Percentiles rank a stretch among this genome's conserved stretches.
These are phyloP conservation scores for Suillus paluster DNA, from an alignment of 768 basidiomycete genomes.

Conservation along the genomic window DNA sequence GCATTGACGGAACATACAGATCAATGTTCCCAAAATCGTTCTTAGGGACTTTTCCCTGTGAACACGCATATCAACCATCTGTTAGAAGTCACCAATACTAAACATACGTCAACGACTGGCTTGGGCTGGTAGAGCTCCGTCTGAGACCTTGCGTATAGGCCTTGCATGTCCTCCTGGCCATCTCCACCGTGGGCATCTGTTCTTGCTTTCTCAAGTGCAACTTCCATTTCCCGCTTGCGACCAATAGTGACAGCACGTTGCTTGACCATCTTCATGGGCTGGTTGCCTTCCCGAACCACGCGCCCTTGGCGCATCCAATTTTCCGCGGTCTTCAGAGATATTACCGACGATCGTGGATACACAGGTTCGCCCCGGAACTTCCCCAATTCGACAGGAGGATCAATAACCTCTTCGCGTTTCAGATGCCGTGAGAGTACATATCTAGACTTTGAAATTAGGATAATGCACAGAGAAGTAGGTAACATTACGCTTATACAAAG, in stretches of 20 bases:
- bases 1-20: constrained; percentile 93
- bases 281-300: constrained; percentile 67
- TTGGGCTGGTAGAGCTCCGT: constrained; percentile 81
- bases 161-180: constrained; percentile 76
- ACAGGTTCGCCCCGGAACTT: constrained; percentile 94
- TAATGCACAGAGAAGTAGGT: constrained; percentile 1
- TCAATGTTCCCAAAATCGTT: constrained; percentile 98
- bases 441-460: constrained; percentile 41
- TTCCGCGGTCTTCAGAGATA: constrained; percentile 89
- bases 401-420: constrained; percentile 83
- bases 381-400: constrained; percentile 82
- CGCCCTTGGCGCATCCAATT: constrained; percentile 94
- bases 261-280: constrained; percentile 91
- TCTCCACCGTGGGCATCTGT: constrained; percentile 40
- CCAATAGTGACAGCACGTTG: constrained; percentile 81
- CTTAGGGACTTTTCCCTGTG: constrained; percentile 89
- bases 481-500: constrained; percentile 58
- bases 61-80: constrained; percentile 13
- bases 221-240: constrained; percentile 72
- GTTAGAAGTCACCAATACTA: constrained; percentile 8
- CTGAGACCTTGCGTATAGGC: constrained; percentile 83
- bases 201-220: constrained; percentile 48
- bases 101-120: constrained; percentile 77
- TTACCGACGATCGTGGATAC: constrained; percentile 81
- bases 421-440: constrained; percentile 89